Percentiles rank a stretch among this genome's conserved stretches.
phyloP scores from a whole-genome alignment of 805 yeast genomes.

The Saccharomyces paradoxus region DNA sequence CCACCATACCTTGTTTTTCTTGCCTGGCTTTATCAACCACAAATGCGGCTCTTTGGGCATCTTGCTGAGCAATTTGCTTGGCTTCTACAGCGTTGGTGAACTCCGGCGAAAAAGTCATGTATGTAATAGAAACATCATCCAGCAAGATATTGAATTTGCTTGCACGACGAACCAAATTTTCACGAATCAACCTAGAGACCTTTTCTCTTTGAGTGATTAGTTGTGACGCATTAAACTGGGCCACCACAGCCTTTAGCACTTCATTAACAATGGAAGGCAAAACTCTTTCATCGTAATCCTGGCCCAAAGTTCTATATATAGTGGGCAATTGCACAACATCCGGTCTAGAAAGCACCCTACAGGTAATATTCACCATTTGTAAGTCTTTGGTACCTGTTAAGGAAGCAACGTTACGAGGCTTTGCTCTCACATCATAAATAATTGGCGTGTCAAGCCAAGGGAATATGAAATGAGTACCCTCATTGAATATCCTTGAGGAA shows the following conservation, averaged over 20 bases:
- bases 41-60: conserved; percentile 97
- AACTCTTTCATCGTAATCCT: conserved; percentile 93
- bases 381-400: conserved; percentile 96
- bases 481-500: conserved; percentile 70
- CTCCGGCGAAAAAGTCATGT: conserved; percentile 96
- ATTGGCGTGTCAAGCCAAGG: conserved; percentile 95
- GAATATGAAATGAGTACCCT: conserved; percentile 89
- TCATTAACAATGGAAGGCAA: conserved; percentile 97
- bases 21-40: conserved; percentile 94
- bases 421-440: conserved; percentile 90
- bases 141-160: conserved; percentile 74
- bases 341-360: conserved; percentile 92
- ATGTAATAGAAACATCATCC: conserved; percentile 95
- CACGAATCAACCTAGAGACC: conserved; percentile 85
- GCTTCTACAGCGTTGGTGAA: conserved; percentile 97
- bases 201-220: conserved; percentile 98
- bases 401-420: conserved; percentile 92
- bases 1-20: conserved; percentile 94
- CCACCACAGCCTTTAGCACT: conserved; percentile 92
- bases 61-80: conserved; percentile 98
- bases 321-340: conserved; percentile 68
- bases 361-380: conserved; percentile 98
- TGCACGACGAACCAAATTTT: conserved; percentile 85
- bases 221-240: conserved; percentile 97
- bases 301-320: conserved; percentile 86